phyloP scores from a whole-genome alignment of 2,329 filamentous ascomycete genomes.

The Curvularia verruculosa region DNA sequence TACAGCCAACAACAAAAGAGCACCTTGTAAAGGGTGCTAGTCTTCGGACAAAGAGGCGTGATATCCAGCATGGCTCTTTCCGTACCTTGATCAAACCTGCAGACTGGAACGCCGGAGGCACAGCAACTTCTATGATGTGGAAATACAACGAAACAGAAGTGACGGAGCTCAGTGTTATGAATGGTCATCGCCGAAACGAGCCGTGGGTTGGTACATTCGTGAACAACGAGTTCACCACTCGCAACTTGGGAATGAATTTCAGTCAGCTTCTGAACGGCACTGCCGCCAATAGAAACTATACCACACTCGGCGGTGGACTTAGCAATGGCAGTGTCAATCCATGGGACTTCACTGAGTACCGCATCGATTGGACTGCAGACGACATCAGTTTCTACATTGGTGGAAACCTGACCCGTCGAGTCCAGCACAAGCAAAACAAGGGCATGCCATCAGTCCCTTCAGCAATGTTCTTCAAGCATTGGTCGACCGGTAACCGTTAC shows the following conservation, averaged over 20 bases:
- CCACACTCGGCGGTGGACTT: slow-evolving; percentile 39
- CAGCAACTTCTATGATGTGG: slow-evolving; percentile 55
- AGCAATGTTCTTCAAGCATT: slow-evolving; percentile 55
- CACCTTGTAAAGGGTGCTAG: slow-evolving; percentile 55
- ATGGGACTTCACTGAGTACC: slow-evolving; percentile 55
- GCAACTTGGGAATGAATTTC: slow-evolving; percentile 50
- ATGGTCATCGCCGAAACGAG: slow-evolving; percentile 47
- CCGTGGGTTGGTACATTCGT: slow-evolving; percentile 52
- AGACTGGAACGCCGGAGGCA: slow-evolving; percentile 45
- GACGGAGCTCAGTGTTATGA: slow-evolving; percentile 54
- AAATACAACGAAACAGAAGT: slow-evolving; percentile 54
- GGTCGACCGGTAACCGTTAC: slow-evolving; percentile 55
- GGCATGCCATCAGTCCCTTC: slow-evolving; percentile 51
- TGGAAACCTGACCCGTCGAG: slow-evolving; percentile 44
- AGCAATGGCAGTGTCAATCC: slow-evolving; percentile 44
- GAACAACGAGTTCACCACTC: slow-evolving; percentile 48
- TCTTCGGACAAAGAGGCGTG: slow-evolving; percentile 52
- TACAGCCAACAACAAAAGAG: slow-evolving; percentile 40
- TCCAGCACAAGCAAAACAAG: slow-evolving; percentile 41
- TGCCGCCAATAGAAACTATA: slow-evolving; percentile 47
- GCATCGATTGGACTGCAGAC: slow-evolving; percentile 56
- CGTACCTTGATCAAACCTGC: slow-evolving; percentile 53
- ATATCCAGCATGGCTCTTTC: slow-evolving; percentile 58
- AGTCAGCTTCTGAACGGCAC: slow-evolving; percentile 41
- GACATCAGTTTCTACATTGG: slow-evolving; percentile 53